Evolutionary conservation across 2,329 filamentous ascomycete genomes (phyloP), one percentile per base, ranked within the genome.

Genomic region (Fusarium albosuccineum): DNA sequence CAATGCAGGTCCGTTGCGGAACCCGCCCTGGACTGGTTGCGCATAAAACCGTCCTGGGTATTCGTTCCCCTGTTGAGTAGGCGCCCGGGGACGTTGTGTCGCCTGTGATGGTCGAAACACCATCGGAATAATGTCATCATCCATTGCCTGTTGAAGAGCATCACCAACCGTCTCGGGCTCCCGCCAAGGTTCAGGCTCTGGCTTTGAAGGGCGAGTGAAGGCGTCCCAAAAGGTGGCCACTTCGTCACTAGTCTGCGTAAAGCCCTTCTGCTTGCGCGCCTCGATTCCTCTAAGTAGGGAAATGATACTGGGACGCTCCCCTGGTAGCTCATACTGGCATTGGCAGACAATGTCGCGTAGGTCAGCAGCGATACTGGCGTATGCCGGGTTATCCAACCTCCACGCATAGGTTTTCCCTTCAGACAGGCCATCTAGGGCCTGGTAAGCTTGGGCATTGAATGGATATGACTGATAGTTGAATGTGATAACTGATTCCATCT

Each of bases 401-500:
- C 72, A 71, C 7, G 68, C 73, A 50, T 76, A 73, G 3, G 73
- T 72, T 4, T 53, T 40, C 5, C 55, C 55, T 7, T 39, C 41
- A 9, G 14, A 40, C 7, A 13, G 22, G 10, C 49, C 44, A 10
- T 67, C 39, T 5, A 36, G 13, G 4, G 39, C 46, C 1, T 40
- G 8, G 26, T 71, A 66, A 2, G 13, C 8, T n/a, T 27, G 36
- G 11, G 59, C 14, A 5, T 26, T 44, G 14, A 71, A 66, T 3
- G 71, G 71, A 33, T 70, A 64, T 6, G 37, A 56, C 3, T 45
- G 6, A 13, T 55, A 48, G 4, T 57, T 40, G 6, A 60, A 36
- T 6, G 74, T 76, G 7, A 75, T 68, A n/a, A 70, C 42, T 1
- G 71, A 60, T 41, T 76, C 70, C 73, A 76, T 76, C 74, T 76